phyloP scores from a whole-genome alignment of 139 green algal species.

The Auxenochlorella pyrenoidosa region DNA sequence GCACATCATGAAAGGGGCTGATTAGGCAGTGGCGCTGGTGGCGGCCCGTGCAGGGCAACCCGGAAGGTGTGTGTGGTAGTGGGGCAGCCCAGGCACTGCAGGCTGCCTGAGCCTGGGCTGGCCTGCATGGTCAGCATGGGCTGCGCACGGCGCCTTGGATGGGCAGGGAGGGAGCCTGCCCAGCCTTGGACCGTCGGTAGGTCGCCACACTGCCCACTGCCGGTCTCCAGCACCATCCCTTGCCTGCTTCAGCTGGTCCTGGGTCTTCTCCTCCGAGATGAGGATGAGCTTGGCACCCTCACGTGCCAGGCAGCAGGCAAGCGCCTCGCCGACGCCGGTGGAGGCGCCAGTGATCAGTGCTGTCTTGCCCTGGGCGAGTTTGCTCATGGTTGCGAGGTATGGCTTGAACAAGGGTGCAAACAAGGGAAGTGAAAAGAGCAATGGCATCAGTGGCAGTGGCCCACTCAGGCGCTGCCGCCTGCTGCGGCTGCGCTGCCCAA shows the following conservation, averaged over 20 bases:
- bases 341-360: constrained; percentile 37
- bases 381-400: background rate
- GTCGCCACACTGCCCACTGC: too few species aligned
- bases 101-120: background rate
- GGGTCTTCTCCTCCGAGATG: background rate
- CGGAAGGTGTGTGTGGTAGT: background rate
- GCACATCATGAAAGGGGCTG: background rate
- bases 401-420: background rate
- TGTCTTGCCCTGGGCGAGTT: constrained; percentile 9
- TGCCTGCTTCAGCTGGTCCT: constrained; percentile 33
- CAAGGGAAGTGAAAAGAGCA: background rate
- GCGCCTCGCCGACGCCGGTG: constrained; percentile 26
- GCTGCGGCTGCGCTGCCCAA: background rate
- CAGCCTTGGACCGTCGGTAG: background rate
- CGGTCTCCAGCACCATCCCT: too few species aligned
- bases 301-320: constrained; percentile 29
- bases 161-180: too few species aligned
- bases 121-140: too few species aligned
- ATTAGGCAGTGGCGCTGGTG: background rate
- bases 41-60: too few species aligned
- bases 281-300: constrained; percentile 31
- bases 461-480: background rate
- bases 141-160: too few species aligned
- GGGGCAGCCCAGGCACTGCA: background rate
- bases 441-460: too few species aligned